Base-by-base conservation (phyloP, 2,329 filamentous ascomycete species). In the Aspergillus eucalypticola region DNA sequence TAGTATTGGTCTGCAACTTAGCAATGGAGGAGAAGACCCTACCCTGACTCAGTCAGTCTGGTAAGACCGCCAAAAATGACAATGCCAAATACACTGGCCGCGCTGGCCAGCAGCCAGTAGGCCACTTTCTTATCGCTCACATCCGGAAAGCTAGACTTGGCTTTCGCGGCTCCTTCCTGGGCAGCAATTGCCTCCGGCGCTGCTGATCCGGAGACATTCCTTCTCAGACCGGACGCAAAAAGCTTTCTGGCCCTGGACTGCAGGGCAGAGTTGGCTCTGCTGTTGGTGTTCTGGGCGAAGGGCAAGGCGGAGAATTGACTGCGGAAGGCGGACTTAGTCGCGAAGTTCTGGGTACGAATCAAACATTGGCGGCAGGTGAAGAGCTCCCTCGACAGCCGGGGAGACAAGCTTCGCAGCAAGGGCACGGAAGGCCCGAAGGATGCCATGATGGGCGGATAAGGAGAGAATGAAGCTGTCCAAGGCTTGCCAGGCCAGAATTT, bases 51-150 rank as follows among this genome's bases (percentile, higher is more conserved):
- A 3, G 95, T 99, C 67, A 99, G 83, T 60, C 95, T 84, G 29
- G 95, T 99, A 68, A 99, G 82, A 5, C 95, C 95, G 60, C 95
- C 95, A 76, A 96, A 96, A 48, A 99, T 86, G 54, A 99, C 93
- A 70, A 99, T 96, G 61, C 95, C 95, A 78, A 98, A 99, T 55
- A 98, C 95, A 74, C 92, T 96, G 46, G 86, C 90, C 1, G 95
- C 93, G 68, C 93, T 97, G 50, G 88, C 94, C 58, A 99, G 80
- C 49, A 99, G 85, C 93, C 93, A 99, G 80, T 94, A 94, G 61
- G 88, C 95, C 48, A 96, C 93, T 8, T 82, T 80, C 77, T 90
- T 95, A 60, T 88, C 86, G 66, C 85, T 92, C 8, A 85, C 85
- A 68, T 90, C 76, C 17, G 85, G 84, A 68, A 84, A 86, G 64